A percentile compares a stretch with the other conserved stretches of the same genome.
Conservation (phyloP, 1,284 basidiomycete genomes). For the Austroboletus olivaceoglutinosus region DNA sequence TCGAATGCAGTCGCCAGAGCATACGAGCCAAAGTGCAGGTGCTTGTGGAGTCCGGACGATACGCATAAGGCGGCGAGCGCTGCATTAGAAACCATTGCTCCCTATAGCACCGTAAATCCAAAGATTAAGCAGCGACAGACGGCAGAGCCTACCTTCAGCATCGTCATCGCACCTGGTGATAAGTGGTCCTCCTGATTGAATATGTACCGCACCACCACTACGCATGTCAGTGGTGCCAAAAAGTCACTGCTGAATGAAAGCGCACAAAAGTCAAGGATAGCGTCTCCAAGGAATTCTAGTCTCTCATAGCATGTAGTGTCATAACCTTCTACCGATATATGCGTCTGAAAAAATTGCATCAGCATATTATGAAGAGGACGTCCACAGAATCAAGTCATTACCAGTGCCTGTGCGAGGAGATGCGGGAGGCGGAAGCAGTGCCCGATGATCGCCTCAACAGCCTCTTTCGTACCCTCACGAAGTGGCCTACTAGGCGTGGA, state of each 20-base stretch:
- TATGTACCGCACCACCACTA: constrained; percentile 74
- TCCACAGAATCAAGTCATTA: constrained; percentile 32
- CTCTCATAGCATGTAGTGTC: constrained; percentile 64
- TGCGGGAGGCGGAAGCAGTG: constrained; percentile 57
- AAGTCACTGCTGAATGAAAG: constrained; percentile 8
- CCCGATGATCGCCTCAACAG: constrained; percentile 63
- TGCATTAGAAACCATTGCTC: constrained; percentile 78
- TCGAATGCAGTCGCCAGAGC: constrained; percentile 50
- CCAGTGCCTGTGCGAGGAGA: constrained; percentile 69
- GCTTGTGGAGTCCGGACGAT: constrained; percentile 58
- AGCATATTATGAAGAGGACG: constrained; percentile 3
- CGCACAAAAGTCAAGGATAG: constrained; percentile 76
- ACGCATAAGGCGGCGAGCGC: constrained; percentile 73
- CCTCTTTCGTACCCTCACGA: constrained; percentile 44
- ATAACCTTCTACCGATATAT: constrained; percentile 55
- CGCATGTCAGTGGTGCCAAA: constrained; percentile 4
- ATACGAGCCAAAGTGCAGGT: constrained; percentile 57
- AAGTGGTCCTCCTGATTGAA: constrained; percentile 60
- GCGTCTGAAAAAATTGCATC: constrained; percentile 46
- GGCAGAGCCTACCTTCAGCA: constrained; percentile 59
- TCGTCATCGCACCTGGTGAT: constrained; percentile 68
- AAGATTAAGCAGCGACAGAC: constrained; percentile 3
- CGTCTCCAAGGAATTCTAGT: constrained; percentile 81
- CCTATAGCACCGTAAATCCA: constrained; percentile 40
- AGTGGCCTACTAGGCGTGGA: constrained; percentile 43